phyloP scores from a whole-genome alignment of 352 stramenopile genomes.

The Chrysophaeum taylorii region DNA sequence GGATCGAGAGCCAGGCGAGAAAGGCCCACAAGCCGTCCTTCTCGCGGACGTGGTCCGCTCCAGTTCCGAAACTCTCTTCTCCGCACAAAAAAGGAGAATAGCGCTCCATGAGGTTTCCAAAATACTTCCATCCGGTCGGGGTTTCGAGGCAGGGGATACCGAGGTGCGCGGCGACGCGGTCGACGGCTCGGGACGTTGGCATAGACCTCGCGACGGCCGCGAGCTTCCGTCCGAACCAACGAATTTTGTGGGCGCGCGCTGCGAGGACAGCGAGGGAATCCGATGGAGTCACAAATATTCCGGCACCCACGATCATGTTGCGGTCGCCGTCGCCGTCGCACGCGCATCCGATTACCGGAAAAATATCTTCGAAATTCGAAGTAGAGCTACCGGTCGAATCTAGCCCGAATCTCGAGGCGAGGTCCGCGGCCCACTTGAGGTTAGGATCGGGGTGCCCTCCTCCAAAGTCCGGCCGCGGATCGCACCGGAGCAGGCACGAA shows the following conservation, averaged over 20 bases:
- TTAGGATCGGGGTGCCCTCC: constrained; percentile 96
- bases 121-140: constrained; percentile 99
- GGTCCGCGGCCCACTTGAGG: constrained; percentile 89
- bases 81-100: too few species aligned
- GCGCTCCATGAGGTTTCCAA: constrained; percentile 99
- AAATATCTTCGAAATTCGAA: constrained; percentile 17
- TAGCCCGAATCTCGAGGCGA: constrained; percentile 91
- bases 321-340: constrained; percentile 96
- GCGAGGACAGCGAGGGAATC: constrained; percentile 96
- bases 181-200: constrained; percentile 77
- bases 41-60: constrained; percentile 96
- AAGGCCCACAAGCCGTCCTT: constrained; percentile 99
- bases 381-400: constrained; percentile 54
- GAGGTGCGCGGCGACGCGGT: constrained; percentile 84
- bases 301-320: constrained; percentile 94
- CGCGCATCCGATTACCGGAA: constrained; percentile 79
- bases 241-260: constrained; percentile 86
- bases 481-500: constrained; percentile 42
- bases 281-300: constrained; percentile 96
- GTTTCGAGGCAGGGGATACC: constrained; percentile 90
- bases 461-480: constrained; percentile 78
- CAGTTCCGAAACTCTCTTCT: constrained; percentile 85
- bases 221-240: constrained; percentile 66
- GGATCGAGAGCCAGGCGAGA: constrained; percentile 94
- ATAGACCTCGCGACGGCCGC: constrained; percentile 89